Evolutionary conservation across 257 asterid genomes (phyloP), one percentile per base, ranked within the genome.

Genomic region (Ocimum tenuiflorum): DNA sequence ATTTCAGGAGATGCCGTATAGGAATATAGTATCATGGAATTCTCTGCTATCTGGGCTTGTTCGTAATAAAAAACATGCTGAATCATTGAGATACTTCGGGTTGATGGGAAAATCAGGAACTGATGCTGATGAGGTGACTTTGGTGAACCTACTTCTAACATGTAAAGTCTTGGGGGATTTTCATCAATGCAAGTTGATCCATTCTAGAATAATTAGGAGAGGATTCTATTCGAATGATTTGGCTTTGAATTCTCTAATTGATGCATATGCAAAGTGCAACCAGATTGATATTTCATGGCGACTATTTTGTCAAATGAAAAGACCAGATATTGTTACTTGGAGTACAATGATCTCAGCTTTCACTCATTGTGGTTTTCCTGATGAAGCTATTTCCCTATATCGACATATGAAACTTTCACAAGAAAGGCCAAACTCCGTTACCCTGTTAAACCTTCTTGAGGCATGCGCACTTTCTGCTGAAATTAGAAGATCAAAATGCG

Each of bases 291-390:
- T 67, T 74, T 84, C 96, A 1, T 78, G 87, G 86, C 77, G 73
- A 59, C 75, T 82, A 43, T 91, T 91, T 75, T 63, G 73, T 77
- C 82, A 53, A 63, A 77, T 84, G 46, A 71, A 63, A 63, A 75
- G 54, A 67, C 86, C 80, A 23, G 96, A 91, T 80, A 64, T 63
- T 18, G 85, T 91, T 33, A 87, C 95, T 12, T 89, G 98, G 98
- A 89, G 94, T 83, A 85, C 96, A 64, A 91, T 91, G 92, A 89
- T 91, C 69, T 83, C 97, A 15, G 95, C 87, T 56, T 88, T 88
- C 81, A 77, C 86, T 41, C 73, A 66, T 68, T 80, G 94, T 59
- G 88, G 95, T 69, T 75, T 91, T 85, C 95, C 95, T 7, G 87
- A 80, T 63, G 89, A 81, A 75, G 95, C 96, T 38, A 77, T 87